Conservation (phyloP, 306 rosid genomes). For the Cicer arietinum region DNA sequence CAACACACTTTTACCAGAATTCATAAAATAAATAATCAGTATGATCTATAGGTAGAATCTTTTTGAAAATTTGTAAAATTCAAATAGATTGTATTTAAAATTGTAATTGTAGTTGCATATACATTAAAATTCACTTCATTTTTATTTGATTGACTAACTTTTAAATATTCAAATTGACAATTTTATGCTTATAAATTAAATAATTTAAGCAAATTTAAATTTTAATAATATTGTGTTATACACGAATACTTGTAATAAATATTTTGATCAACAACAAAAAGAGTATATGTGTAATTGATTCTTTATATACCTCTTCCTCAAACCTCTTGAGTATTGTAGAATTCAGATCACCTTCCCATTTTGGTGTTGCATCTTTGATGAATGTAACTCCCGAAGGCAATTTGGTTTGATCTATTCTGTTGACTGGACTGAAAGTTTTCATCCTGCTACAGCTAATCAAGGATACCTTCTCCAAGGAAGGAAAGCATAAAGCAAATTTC, state of each 20-base stretch:
- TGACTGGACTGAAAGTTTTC: slow-evolving; percentile 18
- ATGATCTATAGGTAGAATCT: not conserved
- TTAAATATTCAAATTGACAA: too few relatives aligned
- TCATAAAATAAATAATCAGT: not conserved
- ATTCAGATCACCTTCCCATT: slow-evolving; percentile 5
- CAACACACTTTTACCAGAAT: not conserved
- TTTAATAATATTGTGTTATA: too few relatives aligned
- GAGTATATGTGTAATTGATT: not conserved
- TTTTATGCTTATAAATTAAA: too few relatives aligned
- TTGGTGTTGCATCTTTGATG: not conserved
- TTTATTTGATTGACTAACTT: too few relatives aligned
- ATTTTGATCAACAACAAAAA: not conserved
- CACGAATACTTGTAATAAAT: not conserved
- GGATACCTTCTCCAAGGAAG: slow-evolving; percentile 25
- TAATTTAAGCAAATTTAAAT: too few relatives aligned
- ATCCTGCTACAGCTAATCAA: not conserved
- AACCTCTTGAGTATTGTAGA: not conserved
- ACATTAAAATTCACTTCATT: too few relatives aligned
- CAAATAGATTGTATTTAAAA: too few relatives aligned
- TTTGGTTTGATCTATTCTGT: not conserved
- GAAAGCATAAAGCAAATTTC: slow-evolving; percentile 14
- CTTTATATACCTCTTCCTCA: not conserved
- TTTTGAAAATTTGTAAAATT: too few relatives aligned
- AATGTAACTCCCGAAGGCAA: slow-evolving; percentile 3
- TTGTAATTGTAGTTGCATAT: too few relatives aligned